Evolutionary conservation across 257 asterid genomes (phyloP).

Genomic region (Scutellaria baicalensis): DNA sequence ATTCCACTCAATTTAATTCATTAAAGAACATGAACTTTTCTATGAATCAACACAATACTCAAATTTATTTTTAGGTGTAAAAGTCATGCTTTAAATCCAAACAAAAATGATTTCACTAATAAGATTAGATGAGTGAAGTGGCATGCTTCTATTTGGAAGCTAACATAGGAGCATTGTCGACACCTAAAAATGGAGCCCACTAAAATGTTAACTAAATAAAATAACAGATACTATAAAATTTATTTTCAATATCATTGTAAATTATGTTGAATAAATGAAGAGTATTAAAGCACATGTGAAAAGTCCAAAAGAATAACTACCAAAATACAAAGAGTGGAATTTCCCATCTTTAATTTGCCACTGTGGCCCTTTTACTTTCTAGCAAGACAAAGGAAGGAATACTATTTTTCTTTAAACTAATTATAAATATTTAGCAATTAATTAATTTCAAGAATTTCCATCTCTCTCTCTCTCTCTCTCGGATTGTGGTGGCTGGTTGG

Average conservation of each 20-base stretch:
- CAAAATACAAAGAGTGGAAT: conserved; percentile 21
- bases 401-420: no score
- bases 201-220: neutral
- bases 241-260: no score
- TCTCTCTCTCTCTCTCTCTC: neutral
- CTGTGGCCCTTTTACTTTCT: neutral
- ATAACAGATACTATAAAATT: neutral
- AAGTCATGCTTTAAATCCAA: conserved; percentile 11
- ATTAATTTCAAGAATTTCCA: neutral
- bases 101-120: conserved; percentile 12
- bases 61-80: neutral
- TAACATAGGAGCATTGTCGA: conserved; percentile 10
- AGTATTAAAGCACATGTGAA: neutral
- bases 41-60: no score
- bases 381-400: conserved; percentile 12
- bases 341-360: conserved; percentile 10
- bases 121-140: conserved; percentile 8
- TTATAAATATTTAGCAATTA: neutral
- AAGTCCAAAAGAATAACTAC: conserved; percentile 20
- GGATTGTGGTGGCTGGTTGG: conserved; percentile 17
- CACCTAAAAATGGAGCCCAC: conserved; percentile 17
- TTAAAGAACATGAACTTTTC: no score
- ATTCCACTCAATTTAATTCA: no score
- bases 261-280: no score
- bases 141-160: conserved; percentile 4